These are phyloP conservation scores for Rhodotorula taiwanensis DNA, from an alignment of 768 basidiomycete species.

Conservation along the genomic window DNA sequence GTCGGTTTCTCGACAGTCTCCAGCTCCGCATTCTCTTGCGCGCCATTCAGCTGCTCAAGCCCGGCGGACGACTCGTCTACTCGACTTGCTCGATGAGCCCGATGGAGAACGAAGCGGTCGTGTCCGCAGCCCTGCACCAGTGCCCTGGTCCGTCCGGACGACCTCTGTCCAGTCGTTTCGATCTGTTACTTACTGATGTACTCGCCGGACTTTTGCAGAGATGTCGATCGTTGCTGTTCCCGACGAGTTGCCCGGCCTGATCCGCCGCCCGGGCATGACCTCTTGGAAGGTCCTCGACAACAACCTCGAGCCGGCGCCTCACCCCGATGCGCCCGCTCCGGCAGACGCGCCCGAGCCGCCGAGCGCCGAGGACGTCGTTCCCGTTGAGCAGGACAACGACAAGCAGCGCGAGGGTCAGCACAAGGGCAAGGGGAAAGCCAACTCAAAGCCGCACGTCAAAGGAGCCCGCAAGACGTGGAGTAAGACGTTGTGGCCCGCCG, in stretches of 20 bases:
- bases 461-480: conserved; percentile 51
- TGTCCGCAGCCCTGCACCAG: conserved; percentile 69
- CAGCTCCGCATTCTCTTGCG: conserved; percentile 87
- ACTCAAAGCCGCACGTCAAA: conserved; percentile 14
- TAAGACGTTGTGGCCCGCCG: conserved; percentile 69
- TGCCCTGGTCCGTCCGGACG: conserved; percentile 58
- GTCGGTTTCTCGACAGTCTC: conserved; percentile 52
- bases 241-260: conserved; percentile 60
- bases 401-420: background rate
- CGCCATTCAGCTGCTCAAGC: conserved; percentile 80
- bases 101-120: conserved; percentile 92
- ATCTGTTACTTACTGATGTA: background rate
- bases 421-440: background rate
- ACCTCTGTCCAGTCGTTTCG: too few species aligned
- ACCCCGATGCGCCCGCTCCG: conserved; percentile 11
- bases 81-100: conserved; percentile 98
- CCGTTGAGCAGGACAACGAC: conserved; percentile 11
- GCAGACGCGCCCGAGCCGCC: background rate
- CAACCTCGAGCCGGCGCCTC: conserved; percentile 24
- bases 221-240: conserved; percentile 69
- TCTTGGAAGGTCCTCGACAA: conserved; percentile 70
- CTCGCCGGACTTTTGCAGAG: conserved; percentile 46
- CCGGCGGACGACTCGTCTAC: conserved; percentile 87
- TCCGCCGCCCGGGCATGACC: conserved; percentile 66
- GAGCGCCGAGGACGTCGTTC: conserved; percentile 11